Evolutionary conservation across 1,139 yeast species (phyloP).

Genomic region (Pneumocystis jirovecii): DNA sequence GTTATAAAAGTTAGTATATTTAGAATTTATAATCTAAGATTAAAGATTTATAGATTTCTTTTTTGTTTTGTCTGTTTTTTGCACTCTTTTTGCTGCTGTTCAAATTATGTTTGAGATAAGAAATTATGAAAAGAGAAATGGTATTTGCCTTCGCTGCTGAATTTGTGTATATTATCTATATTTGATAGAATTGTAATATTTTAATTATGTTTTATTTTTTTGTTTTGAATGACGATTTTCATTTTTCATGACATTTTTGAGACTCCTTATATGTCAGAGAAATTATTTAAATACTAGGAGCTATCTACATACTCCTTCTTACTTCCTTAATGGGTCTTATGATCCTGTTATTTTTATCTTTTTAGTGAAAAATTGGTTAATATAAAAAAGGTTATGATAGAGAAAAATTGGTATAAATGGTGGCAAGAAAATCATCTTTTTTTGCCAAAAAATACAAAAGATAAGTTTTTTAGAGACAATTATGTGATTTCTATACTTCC

Average conservation of each 20-base stretch:
- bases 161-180: not conserved
- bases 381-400: not conserved
- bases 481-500: slow-evolving; percentile 5
- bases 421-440: not conserved
- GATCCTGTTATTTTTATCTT: not conserved
- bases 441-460: not conserved
- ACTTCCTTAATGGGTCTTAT: not conserved
- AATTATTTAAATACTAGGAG: not conserved
- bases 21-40: not conserved
- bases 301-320: not conserved
- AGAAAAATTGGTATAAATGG: slow-evolving; percentile 2
- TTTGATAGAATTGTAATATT: not conserved
- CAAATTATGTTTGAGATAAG: slow-evolving; percentile 93
- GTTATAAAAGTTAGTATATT: slow-evolving; percentile 23
- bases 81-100: slow-evolving; percentile 61
- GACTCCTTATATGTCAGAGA: not conserved
- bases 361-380: not conserved
- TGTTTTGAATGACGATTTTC: not conserved
- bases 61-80: slow-evolving; percentile 51
- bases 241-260: not conserved
- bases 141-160: slow-evolving; percentile 67
- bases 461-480: not conserved
- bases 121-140: slow-evolving; percentile 69
- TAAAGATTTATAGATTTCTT: slow-evolving; percentile 37
- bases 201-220: not conserved